Evolutionary conservation across 257 asterid species (phyloP), one percentile per base, ranked within the genome.

Genomic region (Nicotiana sylvestris): DNA sequence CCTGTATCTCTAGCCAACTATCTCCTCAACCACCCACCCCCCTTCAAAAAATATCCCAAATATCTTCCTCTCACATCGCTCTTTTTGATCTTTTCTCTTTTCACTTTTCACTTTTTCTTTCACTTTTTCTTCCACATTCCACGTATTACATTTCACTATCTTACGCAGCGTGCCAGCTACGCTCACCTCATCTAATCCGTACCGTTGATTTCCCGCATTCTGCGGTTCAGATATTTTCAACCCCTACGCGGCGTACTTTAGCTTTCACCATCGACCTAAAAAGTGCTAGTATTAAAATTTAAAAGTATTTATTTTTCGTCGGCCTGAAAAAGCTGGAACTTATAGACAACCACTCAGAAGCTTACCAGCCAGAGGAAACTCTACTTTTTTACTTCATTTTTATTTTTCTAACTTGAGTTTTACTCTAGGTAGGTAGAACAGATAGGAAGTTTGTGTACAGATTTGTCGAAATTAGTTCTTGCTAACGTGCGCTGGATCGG

Each of bases 1-100:
- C 70, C 88, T 82, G 87, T 78, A 84, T 90, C 92, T 82, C 91
- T 39, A 85, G 67, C 77, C 77, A 39, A 66, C 62, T 81, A 84
- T 77, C 83, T 57, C 53, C 81, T 4, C 85, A 62, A 33, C 35
- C 72, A 29, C 80, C 49, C 16, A 56, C 57, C 85, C 85, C 77
- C 82, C 84, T 4, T 8, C 1, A 46, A 3, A 12, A 70, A 68
- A 68, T 68, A 68, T 68, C 77, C 21, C 30, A 29, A 29, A 29
- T 29, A 29, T 29, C 30, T 29, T 29, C 30, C 30, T 29, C 51
- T 6, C 37, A 27, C 21, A 17, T 21, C 49, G n/a, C 29, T 33
- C 65, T 46, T 74, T 32, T 55, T 33, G 33, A 33, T n/a, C 43
- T 55, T 51, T 83, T 35, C 4, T 29, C 64, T 35, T 67, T 86